A percentile compares a stretch with the other conserved stretches of the same genome.
phyloP scores from a whole-genome alignment of 306 rosid genomes.

The Glycine soja region DNA sequence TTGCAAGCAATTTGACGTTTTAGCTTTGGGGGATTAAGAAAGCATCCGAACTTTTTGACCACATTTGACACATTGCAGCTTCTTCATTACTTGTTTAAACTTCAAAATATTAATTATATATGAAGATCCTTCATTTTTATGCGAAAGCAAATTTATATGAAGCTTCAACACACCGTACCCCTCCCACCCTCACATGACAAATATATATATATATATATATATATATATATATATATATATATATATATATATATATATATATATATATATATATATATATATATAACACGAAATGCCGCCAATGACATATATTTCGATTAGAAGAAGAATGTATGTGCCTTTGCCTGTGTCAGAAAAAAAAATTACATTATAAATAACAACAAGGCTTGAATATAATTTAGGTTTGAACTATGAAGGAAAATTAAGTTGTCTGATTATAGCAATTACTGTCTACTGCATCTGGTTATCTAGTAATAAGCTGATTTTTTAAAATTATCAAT shows the following conservation, averaged over 20 bases:
- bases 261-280: too few species aligned
- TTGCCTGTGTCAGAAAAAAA: not conserved
- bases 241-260: not conserved
- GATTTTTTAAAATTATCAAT: too few species aligned
- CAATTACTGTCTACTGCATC: too few species aligned
- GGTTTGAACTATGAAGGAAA: not conserved
- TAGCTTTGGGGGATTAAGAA: constrained; percentile 4
- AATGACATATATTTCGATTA: not conserved
- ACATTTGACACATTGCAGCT: constrained; percentile 43
- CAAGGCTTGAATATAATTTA: constrained; percentile 13
- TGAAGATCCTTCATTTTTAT: constrained; percentile 2
- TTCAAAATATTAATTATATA: not conserved
- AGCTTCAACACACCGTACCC: constrained; percentile 12
- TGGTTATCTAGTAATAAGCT: too few species aligned
- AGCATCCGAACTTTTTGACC: constrained; percentile 27
- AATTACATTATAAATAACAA: not conserved
- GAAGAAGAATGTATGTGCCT: not conserved
- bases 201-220: not conserved
- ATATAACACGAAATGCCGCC: not conserved
- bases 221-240: too few species aligned
- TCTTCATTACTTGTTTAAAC: constrained; percentile 6
- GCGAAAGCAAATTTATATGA: constrained; percentile 20
- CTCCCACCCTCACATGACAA: not conserved
- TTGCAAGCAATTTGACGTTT: constrained; percentile 43
- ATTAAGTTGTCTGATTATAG: too few species aligned